Percentiles rank a stretch among this genome's conserved stretches.
Conservation (phyloP, 1,139 yeast genomes). For the Debaryomycetaceae sp. region DNA sequence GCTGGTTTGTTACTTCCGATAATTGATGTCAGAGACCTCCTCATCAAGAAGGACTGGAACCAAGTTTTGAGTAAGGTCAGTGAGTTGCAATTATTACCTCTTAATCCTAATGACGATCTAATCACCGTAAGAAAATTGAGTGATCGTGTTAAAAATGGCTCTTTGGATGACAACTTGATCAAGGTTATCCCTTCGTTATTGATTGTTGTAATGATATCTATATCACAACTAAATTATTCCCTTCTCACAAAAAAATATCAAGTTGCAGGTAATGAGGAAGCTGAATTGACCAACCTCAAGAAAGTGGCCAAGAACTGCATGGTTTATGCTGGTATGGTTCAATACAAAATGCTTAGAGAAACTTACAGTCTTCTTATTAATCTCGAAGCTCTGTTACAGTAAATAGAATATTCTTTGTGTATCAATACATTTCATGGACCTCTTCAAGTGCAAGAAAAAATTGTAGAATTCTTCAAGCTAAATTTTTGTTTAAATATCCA, state of each 20-base stretch:
- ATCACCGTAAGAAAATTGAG: constrained; percentile 35
- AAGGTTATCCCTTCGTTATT: constrained; percentile 79
- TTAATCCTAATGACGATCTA: constrained; percentile 39
- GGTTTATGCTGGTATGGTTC: constrained; percentile 95
- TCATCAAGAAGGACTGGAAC: constrained; percentile 58
- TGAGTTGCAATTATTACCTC: constrained; percentile 65
- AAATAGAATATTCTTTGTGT: too few species aligned
- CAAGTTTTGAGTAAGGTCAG: constrained; percentile 56
- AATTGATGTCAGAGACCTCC: constrained; percentile 64
- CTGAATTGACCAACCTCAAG: constrained; percentile 52
- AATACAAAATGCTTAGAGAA: constrained; percentile 92
- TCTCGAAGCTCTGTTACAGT: constrained; percentile 52
- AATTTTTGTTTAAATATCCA: too few species aligned
- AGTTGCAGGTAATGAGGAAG: constrained; percentile 50
- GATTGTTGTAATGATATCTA: constrained; percentile 77
- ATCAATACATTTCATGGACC: too few species aligned
- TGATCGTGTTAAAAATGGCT: constrained; percentile 42
- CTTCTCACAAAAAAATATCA: constrained; percentile 47
- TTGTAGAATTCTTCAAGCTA: too few species aligned
- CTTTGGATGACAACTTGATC: constrained; percentile 66
- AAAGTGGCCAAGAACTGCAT: constrained; percentile 80
- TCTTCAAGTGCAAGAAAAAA: too few species aligned
- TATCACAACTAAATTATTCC: constrained; percentile 56
- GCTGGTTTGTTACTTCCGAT: constrained; percentile 63
- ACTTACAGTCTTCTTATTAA: constrained; percentile 72